Evolutionary conservation across 192 early-diverging fungal species (phyloP).

Genomic region (Mortierella claussenii): DNA sequence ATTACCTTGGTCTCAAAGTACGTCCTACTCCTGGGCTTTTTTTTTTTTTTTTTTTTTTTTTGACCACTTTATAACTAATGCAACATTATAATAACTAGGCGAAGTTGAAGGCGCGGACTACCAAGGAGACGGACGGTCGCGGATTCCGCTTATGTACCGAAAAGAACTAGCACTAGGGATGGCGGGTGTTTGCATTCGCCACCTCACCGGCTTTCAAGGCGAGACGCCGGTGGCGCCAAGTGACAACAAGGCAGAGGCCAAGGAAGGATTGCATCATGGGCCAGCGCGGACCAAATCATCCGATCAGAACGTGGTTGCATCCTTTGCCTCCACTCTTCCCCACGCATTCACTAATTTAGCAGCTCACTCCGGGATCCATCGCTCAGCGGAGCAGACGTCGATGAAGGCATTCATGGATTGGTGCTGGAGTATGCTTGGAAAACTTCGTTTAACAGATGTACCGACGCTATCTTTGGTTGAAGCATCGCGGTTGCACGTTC

Average conservation of each 20-base stretch:
- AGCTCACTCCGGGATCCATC: conserved; percentile 43
- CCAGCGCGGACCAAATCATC: conserved; percentile 12
- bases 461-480: conserved; percentile 15
- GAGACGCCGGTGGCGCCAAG: neutral
- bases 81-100: too few species aligned
- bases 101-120: neutral
- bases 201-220: conserved; percentile 4
- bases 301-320: conserved; percentile 9
- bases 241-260: neutral
- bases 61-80: too few species aligned
- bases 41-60: neutral
- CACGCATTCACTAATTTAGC: conserved; percentile 39
- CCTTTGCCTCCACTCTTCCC: conserved; percentile 35
- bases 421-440: conserved; percentile 53
- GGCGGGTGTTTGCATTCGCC: conserved; percentile 21
- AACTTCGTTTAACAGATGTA: conserved; percentile 43
- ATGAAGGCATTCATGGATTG: conserved; percentile 56
- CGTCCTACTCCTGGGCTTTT: neutral
- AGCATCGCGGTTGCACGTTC: conserved; percentile 28
- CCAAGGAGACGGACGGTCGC: neutral
- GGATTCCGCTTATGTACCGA: conserved; percentile 2
- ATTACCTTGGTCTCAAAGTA: conserved; percentile 30
- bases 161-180: conserved; percentile 28
- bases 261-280: neutral
- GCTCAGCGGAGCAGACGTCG: conserved; percentile 17